Evolutionary conservation across 176 grass and related monocot species (phyloP).

Genomic region (Carex parvula): DNA sequence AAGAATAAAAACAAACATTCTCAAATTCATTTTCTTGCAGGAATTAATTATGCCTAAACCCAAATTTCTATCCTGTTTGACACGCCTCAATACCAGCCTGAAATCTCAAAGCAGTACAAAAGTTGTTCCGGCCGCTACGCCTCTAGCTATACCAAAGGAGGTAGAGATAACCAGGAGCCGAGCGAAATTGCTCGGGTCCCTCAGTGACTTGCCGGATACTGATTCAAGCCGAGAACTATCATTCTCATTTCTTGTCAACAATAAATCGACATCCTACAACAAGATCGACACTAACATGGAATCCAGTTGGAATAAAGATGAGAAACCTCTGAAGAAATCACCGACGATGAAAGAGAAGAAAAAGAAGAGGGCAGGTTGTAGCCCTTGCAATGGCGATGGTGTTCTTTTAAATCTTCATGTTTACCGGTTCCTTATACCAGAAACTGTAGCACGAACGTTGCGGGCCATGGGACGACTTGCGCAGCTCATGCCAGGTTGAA

Average conservation of each 20-base stretch:
- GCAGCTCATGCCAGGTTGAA: background rate
- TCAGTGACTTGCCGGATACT: conserved; percentile 3
- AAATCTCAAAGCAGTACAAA: conserved; percentile 13
- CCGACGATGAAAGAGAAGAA: background rate
- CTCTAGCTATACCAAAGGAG: background rate
- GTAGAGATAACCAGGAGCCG: conserved; percentile 16
- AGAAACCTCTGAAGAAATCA: background rate
- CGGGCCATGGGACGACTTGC: background rate
- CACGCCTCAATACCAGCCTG: background rate
- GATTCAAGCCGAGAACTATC: conserved; percentile 29
- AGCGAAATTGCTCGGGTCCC: conserved; percentile 12
- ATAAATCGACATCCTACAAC: background rate
- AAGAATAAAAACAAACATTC: background rate
- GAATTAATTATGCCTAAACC: conserved; percentile 5
- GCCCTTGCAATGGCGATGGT: background rate
- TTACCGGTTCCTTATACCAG: background rate
- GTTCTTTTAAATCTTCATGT: conserved; percentile 2
- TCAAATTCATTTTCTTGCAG: background rate
- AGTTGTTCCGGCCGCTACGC: background rate
- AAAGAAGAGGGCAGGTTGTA: background rate
- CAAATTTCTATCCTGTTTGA: background rate
- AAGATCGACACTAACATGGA: background rate
- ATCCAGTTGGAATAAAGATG: background rate
- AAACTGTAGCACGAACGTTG: background rate
- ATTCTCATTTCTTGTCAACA: conserved; percentile 29